Evolutionary conservation across 257 asterid genomes (phyloP), one percentile per base, ranked within the genome.

Genomic region (Nicotiana benthamiana): DNA sequence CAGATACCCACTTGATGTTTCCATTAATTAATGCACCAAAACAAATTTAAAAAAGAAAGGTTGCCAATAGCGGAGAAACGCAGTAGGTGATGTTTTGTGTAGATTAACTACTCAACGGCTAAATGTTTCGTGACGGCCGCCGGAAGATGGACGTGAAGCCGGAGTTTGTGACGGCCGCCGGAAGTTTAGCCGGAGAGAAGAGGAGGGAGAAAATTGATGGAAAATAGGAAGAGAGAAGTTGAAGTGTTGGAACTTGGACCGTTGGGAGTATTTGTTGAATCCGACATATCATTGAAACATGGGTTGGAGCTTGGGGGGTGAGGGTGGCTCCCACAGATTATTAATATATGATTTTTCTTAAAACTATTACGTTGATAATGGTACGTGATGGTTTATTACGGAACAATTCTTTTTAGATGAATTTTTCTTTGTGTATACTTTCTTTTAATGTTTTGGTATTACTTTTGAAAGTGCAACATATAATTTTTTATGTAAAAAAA

Each of bases 1-100:
- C 36, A 74, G 43, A 74, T 74, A 74, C 16, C 78, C 78, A 74
- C 61, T 74, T 24, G 60, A 22, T 13, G 78, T 74, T 74, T 74
- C 78, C 78, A 74, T 72, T 7, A 43, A 74, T 72, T 15, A 22
- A 43, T 70, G 57, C 34, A 70, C 56, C 59, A 20, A 9, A n/a
- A 57, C 10, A 57, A n/a, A n/a, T 22, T 9, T 11, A 60, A 60
- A 10, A 60, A 2, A 2, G n/a, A 34, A 67, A 10, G 16, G 18
- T 3, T 6, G 48, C 22, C 36, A 43, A 48, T 48, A 17, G 59
- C 9, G 78, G 61, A 26, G 36, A 74, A 74, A 74, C 78, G 51
- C 11, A 16, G 78, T 13, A 22, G 16, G 36, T 43, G 59, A 57
- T 43, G 34, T 70, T 57, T 20, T 30, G 15, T 13, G 16, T 52